Evolutionary conservation across 2,329 filamentous ascomycete species (phyloP), one percentile per base, ranked within the genome.

Genomic region (Ceratocystiopsis minuta): DNA sequence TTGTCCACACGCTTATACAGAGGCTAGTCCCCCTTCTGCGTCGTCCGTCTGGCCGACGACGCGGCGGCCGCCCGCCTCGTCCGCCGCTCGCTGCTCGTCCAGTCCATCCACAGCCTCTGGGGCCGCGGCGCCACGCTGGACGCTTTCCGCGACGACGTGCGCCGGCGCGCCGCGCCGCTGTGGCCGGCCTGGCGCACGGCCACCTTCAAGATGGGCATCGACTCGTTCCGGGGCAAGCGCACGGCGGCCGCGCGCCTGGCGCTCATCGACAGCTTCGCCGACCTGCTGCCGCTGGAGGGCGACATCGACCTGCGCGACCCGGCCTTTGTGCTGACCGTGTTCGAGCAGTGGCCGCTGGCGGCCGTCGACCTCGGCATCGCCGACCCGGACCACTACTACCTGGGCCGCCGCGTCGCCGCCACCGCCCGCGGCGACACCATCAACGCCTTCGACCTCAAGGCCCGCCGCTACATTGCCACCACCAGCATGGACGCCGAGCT

Each of bases 401-500:
- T 96, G 20, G 85, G 83, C 12, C 75, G 86, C 10, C 72, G 74
- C 43, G 57, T 96, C 18, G 78, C 68, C 2, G 62, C 63, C 13
- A 78, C 81, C 2, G 72, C 71, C 3, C 70, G 88, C 37, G 24
- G 24, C 24, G 73, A 80, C 40, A 65, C 78, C 6, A 68, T 83
- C 31, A 64, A 72, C 33, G 80, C 70, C 18, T 92, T 87, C 53
- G 86, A 94, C 56, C 68, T 98, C 17, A 98, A 98, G 66, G 94
- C 93, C 60, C 68, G 90, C 24, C 70, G 72, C 34, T 98, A 98
- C 56, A 96, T 98, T 52, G 85, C 81, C 50, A 96, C 88, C 0
- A 98, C 90, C 0, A 90, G 83, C 37, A 96, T 98, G 90, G 90
- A 98, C 56, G 82, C 88, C 0, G 90, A 96, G 57, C 68, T 98